Evolutionary conservation across 179 eudicot species (phyloP), one percentile per base, ranked within the genome.

Genomic region (Beta macrorhiza): DNA sequence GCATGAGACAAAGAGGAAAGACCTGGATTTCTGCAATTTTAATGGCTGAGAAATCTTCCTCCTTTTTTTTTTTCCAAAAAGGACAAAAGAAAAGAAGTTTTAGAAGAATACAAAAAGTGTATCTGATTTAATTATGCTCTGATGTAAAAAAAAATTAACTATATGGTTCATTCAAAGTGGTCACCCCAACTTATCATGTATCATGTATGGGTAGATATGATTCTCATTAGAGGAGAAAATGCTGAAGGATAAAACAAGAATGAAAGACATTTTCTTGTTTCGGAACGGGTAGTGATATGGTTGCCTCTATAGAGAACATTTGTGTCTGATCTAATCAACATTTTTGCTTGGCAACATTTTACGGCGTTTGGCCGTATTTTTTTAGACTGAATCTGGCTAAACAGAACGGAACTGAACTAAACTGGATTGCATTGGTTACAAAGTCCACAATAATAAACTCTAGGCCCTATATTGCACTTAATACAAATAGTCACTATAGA

Each of bases 21-120:
- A 78, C 73, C 68, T 72, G 64, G 80, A 83, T 68, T 75, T 83
- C 80, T 79, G 79, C 42, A 75, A 52, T 59, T 61, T 32, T 76
- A 83, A 55, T 76, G 80, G 85, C 7, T 51, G 16, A 45, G 14
- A 62, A 70, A 32, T 1, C 47, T 49, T 53, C 4, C 9, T 45
- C 25, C 61, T 42, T 51, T 52, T 7, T 44, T 70, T 42, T 51
- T 49, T 7, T 25, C 25, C 58, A 42, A 44, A 29, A 25, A 2
- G 20, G 20, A 62, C 7, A 17, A 44, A 45, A 42, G 11, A 19
- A 74, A 56, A 13, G 16, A 32, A 29, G 3, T 49, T 49, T 49
- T 1, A 11, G 37, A 59, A 80, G 65, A 45, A 59, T 70, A 83
- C 78, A 80, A 83, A 69, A 15, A 51, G 32, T 72, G 51, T 11